Evolutionary conservation across 2,329 filamentous ascomycete genomes (phyloP).

Genomic region (Aspergillus quadrilineatus): DNA sequence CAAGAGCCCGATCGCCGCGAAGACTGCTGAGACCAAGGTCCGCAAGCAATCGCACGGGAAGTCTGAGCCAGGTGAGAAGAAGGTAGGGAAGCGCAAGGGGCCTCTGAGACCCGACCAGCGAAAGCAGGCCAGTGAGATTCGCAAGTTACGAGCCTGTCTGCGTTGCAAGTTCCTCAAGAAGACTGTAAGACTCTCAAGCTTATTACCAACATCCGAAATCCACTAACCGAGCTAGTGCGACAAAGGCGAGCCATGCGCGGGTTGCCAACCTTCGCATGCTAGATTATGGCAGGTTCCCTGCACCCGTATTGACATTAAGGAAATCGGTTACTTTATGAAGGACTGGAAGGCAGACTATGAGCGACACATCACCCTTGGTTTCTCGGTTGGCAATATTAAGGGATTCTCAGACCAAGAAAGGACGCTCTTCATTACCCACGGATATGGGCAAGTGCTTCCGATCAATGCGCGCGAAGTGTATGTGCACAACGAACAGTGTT

Average conservation of each 20-base stretch:
- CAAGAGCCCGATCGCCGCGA: constrained; percentile 74
- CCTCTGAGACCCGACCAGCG: constrained; percentile 89
- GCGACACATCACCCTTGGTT: constrained; percentile 79
- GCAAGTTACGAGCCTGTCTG: constrained; percentile 88
- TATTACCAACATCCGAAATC: neutral
- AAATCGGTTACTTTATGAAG: constrained; percentile 98
- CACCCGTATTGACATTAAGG: constrained; percentile 97
- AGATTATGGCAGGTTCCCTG: constrained; percentile 96
- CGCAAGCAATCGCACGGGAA: constrained; percentile 74
- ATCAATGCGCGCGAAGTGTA: constrained; percentile 93
- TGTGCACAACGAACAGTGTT: constrained; percentile 87
- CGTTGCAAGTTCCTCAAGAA: constrained; percentile 99
- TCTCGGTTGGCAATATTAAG: constrained; percentile 94
- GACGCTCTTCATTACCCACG: constrained; percentile 89
- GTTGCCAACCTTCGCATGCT: constrained; percentile 92
- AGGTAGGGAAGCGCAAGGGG: constrained; percentile 84
- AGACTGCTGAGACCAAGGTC: constrained; percentile 79
- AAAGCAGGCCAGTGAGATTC: constrained; percentile 94
- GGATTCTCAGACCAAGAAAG: constrained; percentile 66
- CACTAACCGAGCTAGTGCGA: constrained; percentile 59
- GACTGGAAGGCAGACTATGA: constrained; percentile 98
- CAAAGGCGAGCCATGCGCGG: constrained; percentile 92
- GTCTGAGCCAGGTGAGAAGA: constrained; percentile 85
- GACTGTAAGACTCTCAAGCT: constrained; percentile 52
- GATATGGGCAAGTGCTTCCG: constrained; percentile 88